Conservation (phyloP, 1,284 basidiomycete genomes). For the Cutaneotrichosporon cutaneum region DNA sequence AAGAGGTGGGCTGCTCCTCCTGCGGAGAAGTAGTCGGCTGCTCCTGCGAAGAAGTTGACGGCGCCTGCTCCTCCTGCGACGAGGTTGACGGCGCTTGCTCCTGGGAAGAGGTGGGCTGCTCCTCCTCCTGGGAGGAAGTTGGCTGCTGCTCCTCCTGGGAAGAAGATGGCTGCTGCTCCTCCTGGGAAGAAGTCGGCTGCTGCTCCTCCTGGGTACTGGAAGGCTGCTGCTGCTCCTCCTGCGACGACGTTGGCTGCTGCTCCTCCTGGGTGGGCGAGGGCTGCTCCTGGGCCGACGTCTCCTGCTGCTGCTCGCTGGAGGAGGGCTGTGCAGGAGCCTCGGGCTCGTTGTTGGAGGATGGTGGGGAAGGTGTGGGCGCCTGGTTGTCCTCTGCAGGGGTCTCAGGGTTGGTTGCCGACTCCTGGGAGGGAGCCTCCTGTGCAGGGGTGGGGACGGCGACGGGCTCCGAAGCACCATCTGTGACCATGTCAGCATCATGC, state of each 20-base stretch:
- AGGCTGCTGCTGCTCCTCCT: not conserved
- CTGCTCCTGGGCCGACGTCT: not conserved
- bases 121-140: slow-evolving; percentile 3
- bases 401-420: not conserved
- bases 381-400: not conserved
- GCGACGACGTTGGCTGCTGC: not conserved
- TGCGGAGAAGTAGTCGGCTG: not conserved
- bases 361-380: not conserved
- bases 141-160: slow-evolving; percentile 6
- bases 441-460: too few relatives aligned
- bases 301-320: not conserved
- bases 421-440: not conserved
- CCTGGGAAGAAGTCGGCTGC: not conserved
- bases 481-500: not conserved
- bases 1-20: not conserved
- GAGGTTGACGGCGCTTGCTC: not conserved
- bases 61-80: not conserved
- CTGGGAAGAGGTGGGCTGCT: slow-evolving; percentile 2
- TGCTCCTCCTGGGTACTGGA: not conserved
- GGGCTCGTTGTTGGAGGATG: not conserved
- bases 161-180: too few relatives aligned
- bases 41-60: not conserved
- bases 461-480: not conserved
- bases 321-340: not conserved
- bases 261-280: not conserved